Evolutionary conservation across 208 protist species (phyloP).

Genomic region (Trypanosoma congolense): DNA sequence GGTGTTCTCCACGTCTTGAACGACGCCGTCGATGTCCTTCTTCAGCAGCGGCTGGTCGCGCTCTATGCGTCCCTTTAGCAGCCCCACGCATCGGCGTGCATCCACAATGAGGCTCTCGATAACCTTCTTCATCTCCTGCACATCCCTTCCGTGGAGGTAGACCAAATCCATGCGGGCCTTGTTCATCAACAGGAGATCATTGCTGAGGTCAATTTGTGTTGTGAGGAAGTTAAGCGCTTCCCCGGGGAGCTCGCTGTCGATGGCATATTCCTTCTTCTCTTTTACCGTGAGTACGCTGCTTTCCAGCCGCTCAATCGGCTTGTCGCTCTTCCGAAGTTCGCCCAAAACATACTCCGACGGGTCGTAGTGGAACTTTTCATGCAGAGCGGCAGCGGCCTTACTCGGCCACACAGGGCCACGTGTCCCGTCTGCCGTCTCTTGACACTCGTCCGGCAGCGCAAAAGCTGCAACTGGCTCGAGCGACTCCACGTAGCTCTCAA

Average conservation of each 20-base stretch:
- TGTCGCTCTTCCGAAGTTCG: conserved; percentile 61
- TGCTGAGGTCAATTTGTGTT: conserved; percentile 77
- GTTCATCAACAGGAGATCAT: conserved; percentile 78
- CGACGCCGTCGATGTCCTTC: conserved; percentile 39
- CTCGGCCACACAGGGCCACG: conserved; percentile 31
- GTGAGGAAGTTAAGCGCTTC: conserved; percentile 59
- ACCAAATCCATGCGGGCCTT: conserved; percentile 74
- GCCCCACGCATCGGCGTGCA: conserved; percentile 30
- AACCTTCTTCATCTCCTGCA: conserved; percentile 38
- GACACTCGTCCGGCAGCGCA: conserved; percentile 20
- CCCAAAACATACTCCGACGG: conserved; percentile 55
- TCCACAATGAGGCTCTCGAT: conserved; percentile 55
- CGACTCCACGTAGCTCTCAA: conserved; percentile 41
- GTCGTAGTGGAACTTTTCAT: conserved; percentile 69
- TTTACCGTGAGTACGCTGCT: conserved; percentile 42
- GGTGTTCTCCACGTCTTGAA: conserved; percentile 22
- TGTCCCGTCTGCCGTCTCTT: conserved; percentile 2
- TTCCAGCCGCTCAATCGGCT: conserved; percentile 53
- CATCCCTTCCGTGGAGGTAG: conserved; percentile 49
- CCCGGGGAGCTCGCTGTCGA: conserved; percentile 46
- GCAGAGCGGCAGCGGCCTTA: conserved; percentile 55
- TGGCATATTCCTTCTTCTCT: conserved; percentile 55
- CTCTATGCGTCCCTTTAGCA: conserved; percentile 33
- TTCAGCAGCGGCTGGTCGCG: conserved; percentile 39
- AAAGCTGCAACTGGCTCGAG: conserved; percentile 47